Evolutionary conservation across 306 rosid genomes (phyloP).

Genomic region (Cucumis melo): DNA sequence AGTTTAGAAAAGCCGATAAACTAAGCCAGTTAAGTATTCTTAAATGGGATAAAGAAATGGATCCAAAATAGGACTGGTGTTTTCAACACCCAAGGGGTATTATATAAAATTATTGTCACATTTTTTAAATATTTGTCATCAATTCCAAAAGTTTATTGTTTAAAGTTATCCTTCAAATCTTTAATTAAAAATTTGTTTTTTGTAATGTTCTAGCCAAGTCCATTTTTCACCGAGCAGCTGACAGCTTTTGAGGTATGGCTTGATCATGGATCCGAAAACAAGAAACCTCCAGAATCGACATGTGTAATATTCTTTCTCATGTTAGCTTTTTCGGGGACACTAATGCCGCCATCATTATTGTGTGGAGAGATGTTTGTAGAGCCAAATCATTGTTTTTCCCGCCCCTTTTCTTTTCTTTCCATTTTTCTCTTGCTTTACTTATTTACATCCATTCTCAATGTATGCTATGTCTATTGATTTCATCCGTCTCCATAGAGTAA

Average conservation of each 20-base stretch:
- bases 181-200: neutral
- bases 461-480: neutral
- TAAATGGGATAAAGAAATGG: neutral
- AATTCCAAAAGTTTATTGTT: neutral
- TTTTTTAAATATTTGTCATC: neutral
- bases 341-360: neutral
- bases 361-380: neutral
- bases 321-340: neutral
- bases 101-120: neutral
- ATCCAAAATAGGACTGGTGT: neutral
- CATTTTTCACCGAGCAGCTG: conserved; percentile 92
- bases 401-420: neutral
- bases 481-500: neutral
- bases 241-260: conserved; percentile 99
- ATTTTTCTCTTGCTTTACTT: neutral
- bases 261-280: conserved; percentile 91
- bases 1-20: neutral
- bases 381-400: neutral
- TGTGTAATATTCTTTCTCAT: neutral
- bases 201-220: conserved; percentile 57
- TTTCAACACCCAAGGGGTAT: neutral
- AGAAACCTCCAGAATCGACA: conserved; percentile 78
- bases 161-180: neutral
- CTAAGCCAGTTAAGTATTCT: neutral
- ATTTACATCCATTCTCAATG: neutral